Evolutionary conservation across 345 rosid genomes (phyloP).

Genomic region (Pseudoturritis turrita): DNA sequence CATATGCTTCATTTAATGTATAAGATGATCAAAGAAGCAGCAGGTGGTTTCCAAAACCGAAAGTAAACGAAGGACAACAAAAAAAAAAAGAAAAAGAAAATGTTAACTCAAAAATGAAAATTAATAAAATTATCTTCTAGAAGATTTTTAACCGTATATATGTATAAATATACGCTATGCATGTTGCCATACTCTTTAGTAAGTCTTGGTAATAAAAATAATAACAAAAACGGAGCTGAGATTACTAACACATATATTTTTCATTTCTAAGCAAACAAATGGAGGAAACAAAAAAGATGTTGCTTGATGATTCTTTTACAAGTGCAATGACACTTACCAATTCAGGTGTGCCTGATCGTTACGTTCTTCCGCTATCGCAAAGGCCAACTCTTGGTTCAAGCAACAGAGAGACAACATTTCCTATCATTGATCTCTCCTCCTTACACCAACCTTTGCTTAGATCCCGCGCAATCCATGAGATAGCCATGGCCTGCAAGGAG

Average conservation of each 20-base stretch:
- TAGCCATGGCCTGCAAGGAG: constrained; percentile 26
- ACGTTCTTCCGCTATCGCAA: constrained; percentile 29
- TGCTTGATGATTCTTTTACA: constrained; percentile 29
- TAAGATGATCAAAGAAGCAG: not conserved
- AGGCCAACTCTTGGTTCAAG: constrained; percentile 22
- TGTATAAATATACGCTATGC: constrained; percentile 13
- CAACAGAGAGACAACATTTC: constrained; percentile 15
- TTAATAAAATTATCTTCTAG: constrained; percentile 7
- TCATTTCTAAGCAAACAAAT: not conserved
- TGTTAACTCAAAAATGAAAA: not conserved
- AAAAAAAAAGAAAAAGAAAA: not conserved
- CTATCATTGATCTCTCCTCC: constrained; percentile 28
- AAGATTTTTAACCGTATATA: not conserved
- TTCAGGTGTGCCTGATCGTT: constrained; percentile 24
- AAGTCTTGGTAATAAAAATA: not conserved
- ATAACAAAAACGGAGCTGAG: not conserved
- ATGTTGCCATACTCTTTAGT: constrained; percentile 19
- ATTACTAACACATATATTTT: not conserved
- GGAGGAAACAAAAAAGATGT: constrained; percentile 20
- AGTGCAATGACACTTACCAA: constrained; percentile 36
- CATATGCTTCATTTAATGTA: constrained; percentile 23
- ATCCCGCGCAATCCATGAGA: constrained; percentile 10
- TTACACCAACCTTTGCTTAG: constrained; percentile 23
- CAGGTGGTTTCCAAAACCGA: constrained; percentile 28
- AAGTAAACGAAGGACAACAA: not conserved